Base-by-base conservation (phyloP, 2,329 filamentous ascomycete genomes). In the Cytospora mali region DNA sequence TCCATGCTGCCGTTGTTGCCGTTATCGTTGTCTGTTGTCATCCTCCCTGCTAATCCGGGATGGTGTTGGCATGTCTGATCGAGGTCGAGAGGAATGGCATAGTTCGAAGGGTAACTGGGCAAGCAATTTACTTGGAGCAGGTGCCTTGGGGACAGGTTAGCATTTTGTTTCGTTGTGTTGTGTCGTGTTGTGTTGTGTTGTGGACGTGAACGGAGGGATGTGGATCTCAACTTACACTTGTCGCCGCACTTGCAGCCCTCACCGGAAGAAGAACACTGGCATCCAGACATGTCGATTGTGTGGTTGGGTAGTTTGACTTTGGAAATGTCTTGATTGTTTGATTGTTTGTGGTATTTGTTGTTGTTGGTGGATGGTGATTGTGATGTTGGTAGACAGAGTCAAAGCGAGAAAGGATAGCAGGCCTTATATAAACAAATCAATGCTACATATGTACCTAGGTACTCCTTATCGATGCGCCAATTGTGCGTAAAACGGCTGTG, bases 261-360 rank as follows among this genome's bases (percentile, higher is more conserved):
- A 25, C 60, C 59, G 4, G 59, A 55, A n/a, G 55, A 35, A 31
- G 60, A 56, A 56, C 63, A 65, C 35, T 62, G 27, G 52, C 62
- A 62, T 39, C 56, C 61, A 63, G 64, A 29, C 64, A 65, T 65
- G 52, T 39, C 63, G 56, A 56, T 59, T 49, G 33, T 29, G 27
- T 62, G 23, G 27, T 35, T 61, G 25, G 13, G 31, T 56, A 33
- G 49, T 14, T 27, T 11, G 27, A 23, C 6, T 14, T 7, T 21
- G n/a, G 23, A 28, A 10, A n/a, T 42, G 55, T 29, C 25, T 50
- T 48, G 27, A 48, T 13, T 53, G 6, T 49, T 7, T 42, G 50
- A 51, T n/a, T 56, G 46, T 10, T 60, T 13, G 52, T 50, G 53
- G 39, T 55, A 46, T 18, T 16, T 50, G 25, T 31, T 42, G n/a